Evolutionary conservation across 2,329 filamentous ascomycete species (phyloP).

Genomic region (Davidsoniella neocaledoniae): DNA sequence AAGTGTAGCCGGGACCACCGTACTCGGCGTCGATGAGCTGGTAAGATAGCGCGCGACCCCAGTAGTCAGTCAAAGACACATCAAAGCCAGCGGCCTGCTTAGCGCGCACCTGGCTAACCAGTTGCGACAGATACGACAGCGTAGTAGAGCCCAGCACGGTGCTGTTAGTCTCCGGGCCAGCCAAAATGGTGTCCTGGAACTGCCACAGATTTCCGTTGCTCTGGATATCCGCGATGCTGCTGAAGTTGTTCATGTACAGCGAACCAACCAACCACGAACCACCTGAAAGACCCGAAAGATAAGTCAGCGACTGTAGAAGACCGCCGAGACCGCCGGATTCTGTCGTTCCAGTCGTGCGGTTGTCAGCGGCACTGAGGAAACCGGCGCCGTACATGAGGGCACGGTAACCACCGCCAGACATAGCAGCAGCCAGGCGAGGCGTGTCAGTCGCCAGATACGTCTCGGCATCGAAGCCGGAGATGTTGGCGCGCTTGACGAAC

Average conservation of each 20-base stretch:
- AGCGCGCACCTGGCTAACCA: constrained; percentile 21
- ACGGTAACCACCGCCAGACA: constrained; percentile 73
- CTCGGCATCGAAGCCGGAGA: constrained; percentile 61
- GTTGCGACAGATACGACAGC: constrained; percentile 21
- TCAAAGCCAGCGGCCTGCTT: constrained; percentile 27
- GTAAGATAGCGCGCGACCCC: constrained; percentile 72
- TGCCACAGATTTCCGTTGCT: constrained; percentile 23
- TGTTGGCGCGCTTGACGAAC: constrained; percentile 54
- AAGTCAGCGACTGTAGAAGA: constrained; percentile 64
- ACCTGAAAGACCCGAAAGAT: constrained; percentile 64
- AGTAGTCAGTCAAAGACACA: constrained; percentile 71
- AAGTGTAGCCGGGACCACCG: constrained; percentile 64
- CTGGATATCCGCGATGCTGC: constrained; percentile 36
- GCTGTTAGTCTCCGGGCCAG: constrained; percentile 20
- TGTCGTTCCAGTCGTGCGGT: constrained; percentile 37
- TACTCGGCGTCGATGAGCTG: constrained; percentile 63
- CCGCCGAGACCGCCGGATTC: constrained; percentile 55
- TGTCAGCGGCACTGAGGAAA: constrained; percentile 63
- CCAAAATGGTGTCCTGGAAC: constrained; percentile 26
- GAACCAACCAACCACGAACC: constrained; percentile 77
- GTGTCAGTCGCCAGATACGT: constrained; percentile 43
- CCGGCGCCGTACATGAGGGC: constrained; percentile 76
- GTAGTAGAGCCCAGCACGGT: constrained; percentile 10
- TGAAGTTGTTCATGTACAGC: constrained; percentile 72
- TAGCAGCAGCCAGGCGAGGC: constrained; percentile 52